Base-by-base conservation (phyloP, 148 eudicot genomes). In the Rhododendron ferrugineum region DNA sequence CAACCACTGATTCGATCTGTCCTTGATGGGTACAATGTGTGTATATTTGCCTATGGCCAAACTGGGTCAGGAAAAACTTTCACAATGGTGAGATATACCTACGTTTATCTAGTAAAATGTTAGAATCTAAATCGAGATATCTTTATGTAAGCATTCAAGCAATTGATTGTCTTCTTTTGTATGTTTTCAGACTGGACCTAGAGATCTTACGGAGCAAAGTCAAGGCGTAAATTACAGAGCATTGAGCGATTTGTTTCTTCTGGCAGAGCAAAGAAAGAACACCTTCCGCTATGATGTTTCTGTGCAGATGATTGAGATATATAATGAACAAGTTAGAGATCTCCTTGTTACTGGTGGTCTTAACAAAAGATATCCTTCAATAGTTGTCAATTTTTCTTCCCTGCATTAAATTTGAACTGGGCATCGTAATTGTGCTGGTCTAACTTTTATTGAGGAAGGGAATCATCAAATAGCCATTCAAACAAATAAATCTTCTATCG, bases 281-380 rank as follows among this genome's bases (percentile, higher is more conserved):
- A 91, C 94, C n/a, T 92, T 96, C 84, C 90, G 84, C 60, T 58
- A 58, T 58, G 98, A 96, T 84, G 97, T 96, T 83, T 94, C 93
- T 86, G 99, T 96, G 84, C 99, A 96, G 88, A 96, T 96, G 99
- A 96, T 95, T 88, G 99, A 96, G 89, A 96, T 96, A 79, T 96
- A 96, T 78, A 96, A 96, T 83, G 99, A 96, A 85, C 99, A 95
- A 95, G 98, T 96, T 84, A 89, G 99, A 87, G 99, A 96, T 91
- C 99, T 96, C 86, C 97, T 96, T 2, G 89, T 88, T 47, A 87
- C 91, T 58, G 99, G 95, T 75, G 97, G 96, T 46, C 85, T 94
- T 47, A 92, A 84, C 88, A 96, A 92, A 91, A 94, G 98, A 96
- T 96, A 96, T 96, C 99, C 99, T 95, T 93, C 78, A 16, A 22